Percentiles rank a stretch among this genome's conserved stretches.
Evolutionary conservation across 164 flowering plant genomes (phyloP).

Genomic region (Santalum album): DNA sequence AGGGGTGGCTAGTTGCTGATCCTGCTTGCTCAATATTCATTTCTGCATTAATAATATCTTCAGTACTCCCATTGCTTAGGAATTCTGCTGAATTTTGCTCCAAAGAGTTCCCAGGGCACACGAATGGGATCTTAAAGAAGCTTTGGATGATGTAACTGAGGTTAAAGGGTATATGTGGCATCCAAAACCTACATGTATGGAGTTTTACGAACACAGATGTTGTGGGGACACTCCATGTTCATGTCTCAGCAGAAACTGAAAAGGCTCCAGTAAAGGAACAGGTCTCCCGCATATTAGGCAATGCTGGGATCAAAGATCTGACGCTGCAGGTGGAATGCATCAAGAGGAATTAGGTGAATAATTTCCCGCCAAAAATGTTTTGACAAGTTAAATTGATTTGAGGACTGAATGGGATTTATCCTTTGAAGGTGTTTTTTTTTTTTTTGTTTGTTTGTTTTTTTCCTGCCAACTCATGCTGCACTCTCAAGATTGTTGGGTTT

Average conservation of each 20-base stretch:
- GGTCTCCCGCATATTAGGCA: slow-evolving; percentile 36
- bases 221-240: slow-evolving; percentile 78
- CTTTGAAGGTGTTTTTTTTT: too few species aligned
- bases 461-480: too few species aligned
- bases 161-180: slow-evolving; percentile 56
- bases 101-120: slow-evolving; percentile 78
- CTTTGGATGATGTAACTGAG: slow-evolving; percentile 40
- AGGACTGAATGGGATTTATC: too few species aligned
- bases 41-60: slow-evolving; percentile 68
- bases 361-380: neutral
- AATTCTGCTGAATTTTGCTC: slow-evolving; percentile 90
- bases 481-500: too few species aligned
- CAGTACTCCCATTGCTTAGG: slow-evolving; percentile 77
- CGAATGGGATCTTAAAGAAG: slow-evolving; percentile 54
- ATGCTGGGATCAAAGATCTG: slow-evolving; percentile 79
- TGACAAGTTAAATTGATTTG: neutral
- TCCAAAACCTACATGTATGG: slow-evolving; percentile 74
- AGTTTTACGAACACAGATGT: slow-evolving; percentile 83
- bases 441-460: too few species aligned
- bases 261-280: slow-evolving; percentile 38
- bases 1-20: slow-evolving; percentile 90
- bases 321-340: slow-evolving; percentile 70
- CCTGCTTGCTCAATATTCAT: slow-evolving; percentile 96
- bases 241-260: slow-evolving; percentile 50
- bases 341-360: slow-evolving; percentile 11